Evolutionary conservation across 2,329 filamentous ascomycete species (phyloP), one percentile per base, ranked within the genome.

Genomic region (Xylariaceae sp.): DNA sequence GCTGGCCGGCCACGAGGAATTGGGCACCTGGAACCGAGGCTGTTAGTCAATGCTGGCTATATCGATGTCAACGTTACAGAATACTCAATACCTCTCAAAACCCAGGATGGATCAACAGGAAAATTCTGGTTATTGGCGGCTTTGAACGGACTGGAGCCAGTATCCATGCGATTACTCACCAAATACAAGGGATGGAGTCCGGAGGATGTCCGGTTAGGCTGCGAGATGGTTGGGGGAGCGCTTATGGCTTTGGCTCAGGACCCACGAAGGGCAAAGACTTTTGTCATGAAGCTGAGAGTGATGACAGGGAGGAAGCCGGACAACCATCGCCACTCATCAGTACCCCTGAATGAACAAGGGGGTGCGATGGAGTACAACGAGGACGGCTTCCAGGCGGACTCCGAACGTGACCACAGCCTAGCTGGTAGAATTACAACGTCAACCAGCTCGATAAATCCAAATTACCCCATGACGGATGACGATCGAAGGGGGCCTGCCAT

Each of bases 41-140:
- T 78, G 10, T 70, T 83, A 42, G 72, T 74, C 56, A 76, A 79
- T 10, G 75, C 76, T 7, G 81, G 81, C 3, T 83, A 83, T 57
- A 77, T 79, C 35, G 80, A 83, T 52, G 75, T 83, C 11, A 72
- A 75, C 56, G 70, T 78, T 35, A 76, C 73, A 2, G 76, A 81
- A 57, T 77, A 80, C 62, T 73, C 75, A 11, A 77, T 84, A 39
- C 80, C 79, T 3, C 74, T 84, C 35, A 75, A 77, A 56, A 73
- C 71, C 23, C 70, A 72, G 45, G 76, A 78, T 55, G 76, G 78
- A 53, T 76, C 74, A 6, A 77, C 78, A 2, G 80, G 80, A 47
- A 81, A 81, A 62, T 76, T 83, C 53, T 83, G 80, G 80, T 73
- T 83, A 37, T 77, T 83, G 23, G 75, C 77, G 1, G 76, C 79